Conservation (phyloP, 352 stramenopile genomes). For the Hyphochytrium catenoides region DNA sequence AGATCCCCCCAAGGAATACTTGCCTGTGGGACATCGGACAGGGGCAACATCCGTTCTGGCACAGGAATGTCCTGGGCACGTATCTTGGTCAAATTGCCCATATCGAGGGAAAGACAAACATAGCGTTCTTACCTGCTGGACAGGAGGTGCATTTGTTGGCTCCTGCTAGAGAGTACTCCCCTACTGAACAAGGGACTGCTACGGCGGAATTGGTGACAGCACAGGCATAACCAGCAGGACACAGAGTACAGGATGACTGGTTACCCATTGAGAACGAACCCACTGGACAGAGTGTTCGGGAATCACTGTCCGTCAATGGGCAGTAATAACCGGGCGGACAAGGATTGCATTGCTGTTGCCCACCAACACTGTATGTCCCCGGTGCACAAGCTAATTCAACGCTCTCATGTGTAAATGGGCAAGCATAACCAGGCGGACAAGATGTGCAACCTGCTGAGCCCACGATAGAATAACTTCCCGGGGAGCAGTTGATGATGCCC, state of each 20-base stretch:
- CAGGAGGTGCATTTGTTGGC: too few species aligned
- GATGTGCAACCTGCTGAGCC: constrained; percentile 24
- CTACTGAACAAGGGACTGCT: constrained; percentile 13
- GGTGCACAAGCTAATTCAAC: constrained; percentile 7
- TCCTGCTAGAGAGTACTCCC: too few species aligned
- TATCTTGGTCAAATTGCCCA: too few species aligned
- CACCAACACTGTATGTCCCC: constrained; percentile 8
- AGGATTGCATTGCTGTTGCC: constrained; percentile 8
- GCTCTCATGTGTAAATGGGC: not conserved
- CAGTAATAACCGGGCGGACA: constrained; percentile 53
- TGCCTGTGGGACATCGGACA: constrained; percentile 27
- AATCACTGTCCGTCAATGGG: constrained; percentile 24
- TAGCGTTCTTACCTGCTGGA: too few species aligned
- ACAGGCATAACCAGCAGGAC: constrained; percentile 51
- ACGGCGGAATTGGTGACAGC: constrained; percentile 26
- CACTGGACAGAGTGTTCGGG: constrained; percentile 22
- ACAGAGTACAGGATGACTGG: constrained; percentile 31
- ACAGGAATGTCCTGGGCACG: constrained; percentile 1
- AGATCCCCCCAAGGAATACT: constrained; percentile 40
- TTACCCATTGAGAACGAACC: constrained; percentile 26
- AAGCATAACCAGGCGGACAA: constrained; percentile 10
- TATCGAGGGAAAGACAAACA: too few species aligned
- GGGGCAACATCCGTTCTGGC: not conserved
- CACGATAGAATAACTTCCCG: constrained; percentile 28
- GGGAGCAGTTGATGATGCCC: too few species aligned